phyloP scores from a whole-genome alignment of 225 moss, liverwort and hornwort species.

The Bryoerythrophyllum caledonicum region DNA sequence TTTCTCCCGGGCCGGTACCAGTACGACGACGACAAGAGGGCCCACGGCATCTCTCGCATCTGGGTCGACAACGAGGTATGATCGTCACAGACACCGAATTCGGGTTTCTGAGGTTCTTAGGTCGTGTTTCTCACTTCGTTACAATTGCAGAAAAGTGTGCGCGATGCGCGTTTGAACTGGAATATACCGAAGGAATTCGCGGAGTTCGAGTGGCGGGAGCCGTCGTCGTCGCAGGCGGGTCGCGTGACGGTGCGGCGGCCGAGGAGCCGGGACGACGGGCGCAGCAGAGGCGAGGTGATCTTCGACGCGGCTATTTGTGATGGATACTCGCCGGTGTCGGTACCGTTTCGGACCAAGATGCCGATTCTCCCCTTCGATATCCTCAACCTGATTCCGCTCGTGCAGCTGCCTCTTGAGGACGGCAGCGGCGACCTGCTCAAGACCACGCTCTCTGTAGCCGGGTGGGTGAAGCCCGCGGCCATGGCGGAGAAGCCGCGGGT shows the following conservation, averaged over 20 bases:
- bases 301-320: conserved; percentile 23
- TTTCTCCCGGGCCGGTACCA: conserved; percentile 33
- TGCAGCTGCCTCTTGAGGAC: conserved; percentile 23
- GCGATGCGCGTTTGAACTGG: conserved; percentile 31
- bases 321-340: conserved; percentile 25
- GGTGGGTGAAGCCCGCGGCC: conserved; percentile 37
- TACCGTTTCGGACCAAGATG: conserved; percentile 30
- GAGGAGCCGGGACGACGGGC: background rate
- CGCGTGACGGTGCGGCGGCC: conserved; percentile 30
- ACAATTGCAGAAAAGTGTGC: conserved; percentile 29
- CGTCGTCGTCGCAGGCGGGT: conserved; percentile 8
- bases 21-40: conserved; percentile 17
- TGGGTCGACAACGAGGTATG: conserved; percentile 36
- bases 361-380: conserved; percentile 26
- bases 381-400: conserved; percentile 22
- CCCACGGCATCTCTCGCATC: conserved; percentile 27
- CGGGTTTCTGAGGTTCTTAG: background rate
- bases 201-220: conserved; percentile 32
- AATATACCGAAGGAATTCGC: conserved; percentile 35
- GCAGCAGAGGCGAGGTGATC: conserved; percentile 26
- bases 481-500: conserved; percentile 20
- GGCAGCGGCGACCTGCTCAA: conserved; percentile 1
- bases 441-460: conserved; percentile 20
- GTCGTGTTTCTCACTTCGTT: background rate
- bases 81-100: background rate